Percentiles rank a stretch among this genome's conserved stretches.
Conservation (phyloP, 2,329 filamentous ascomycete genomes). For the Pseudohalonectria lignicola region DNA sequence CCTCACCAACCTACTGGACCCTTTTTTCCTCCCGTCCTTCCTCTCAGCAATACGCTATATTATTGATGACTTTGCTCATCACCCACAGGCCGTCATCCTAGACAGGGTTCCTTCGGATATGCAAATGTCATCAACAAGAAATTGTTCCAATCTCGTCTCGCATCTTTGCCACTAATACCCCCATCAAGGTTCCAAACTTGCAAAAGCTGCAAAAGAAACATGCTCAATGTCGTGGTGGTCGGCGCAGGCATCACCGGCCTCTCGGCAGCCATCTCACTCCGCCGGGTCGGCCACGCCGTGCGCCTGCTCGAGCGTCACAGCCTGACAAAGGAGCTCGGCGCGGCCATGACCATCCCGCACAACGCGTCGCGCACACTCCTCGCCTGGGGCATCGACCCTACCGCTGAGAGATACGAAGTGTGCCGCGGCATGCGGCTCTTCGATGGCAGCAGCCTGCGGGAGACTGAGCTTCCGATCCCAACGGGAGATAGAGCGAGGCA, state of each 20-base stretch:
- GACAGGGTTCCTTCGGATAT: no score
- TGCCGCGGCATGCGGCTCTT: conserved; percentile 10
- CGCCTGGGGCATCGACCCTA: conserved; percentile 23
- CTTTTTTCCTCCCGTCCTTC: no score
- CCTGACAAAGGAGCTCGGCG: conserved; percentile 24
- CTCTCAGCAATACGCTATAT: no score
- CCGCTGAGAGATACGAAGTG: conserved; percentile 14
- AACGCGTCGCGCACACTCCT: conserved; percentile 23
- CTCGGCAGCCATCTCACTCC: conserved; percentile 19
- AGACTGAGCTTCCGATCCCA: conserved; percentile 2
- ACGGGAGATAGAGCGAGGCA: background rate
- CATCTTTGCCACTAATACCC: no score
- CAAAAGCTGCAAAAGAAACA: background rate
- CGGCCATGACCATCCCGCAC: conserved; percentile 24
- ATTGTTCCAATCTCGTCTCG: no score
- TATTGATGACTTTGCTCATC: no score
- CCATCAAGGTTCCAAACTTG: no score
- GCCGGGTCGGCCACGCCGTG: conserved; percentile 20
- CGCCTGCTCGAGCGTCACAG: conserved; percentile 23
- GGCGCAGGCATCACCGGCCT: conserved; percentile 26
- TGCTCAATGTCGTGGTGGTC: conserved; percentile 18
- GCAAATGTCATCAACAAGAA: no score
- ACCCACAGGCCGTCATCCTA: no score
- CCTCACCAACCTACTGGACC: no score
- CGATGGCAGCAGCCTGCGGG: conserved; percentile 15